A percentile compares a stretch with the other conserved stretches of the same genome.
phyloP scores from a whole-genome alignment of 345 rosid species.

The Gossypium ekmanianum region DNA sequence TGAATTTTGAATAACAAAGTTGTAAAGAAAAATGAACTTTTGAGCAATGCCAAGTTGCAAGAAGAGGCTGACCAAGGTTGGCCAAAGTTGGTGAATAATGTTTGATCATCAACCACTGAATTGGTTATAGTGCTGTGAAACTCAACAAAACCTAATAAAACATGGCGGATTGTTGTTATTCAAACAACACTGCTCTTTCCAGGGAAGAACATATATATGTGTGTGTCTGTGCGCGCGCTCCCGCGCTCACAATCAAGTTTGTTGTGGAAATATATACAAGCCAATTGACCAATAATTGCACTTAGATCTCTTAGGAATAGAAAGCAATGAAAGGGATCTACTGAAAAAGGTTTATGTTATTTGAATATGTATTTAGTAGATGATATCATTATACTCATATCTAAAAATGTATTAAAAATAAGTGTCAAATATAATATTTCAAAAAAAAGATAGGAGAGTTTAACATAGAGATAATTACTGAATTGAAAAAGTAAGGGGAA shows the following conservation, averaged over 20 bases:
- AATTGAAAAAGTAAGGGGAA: too few species aligned
- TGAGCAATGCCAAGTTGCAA: neutral
- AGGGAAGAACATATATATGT: neutral
- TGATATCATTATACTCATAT: too few species aligned
- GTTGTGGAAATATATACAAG: too few species aligned
- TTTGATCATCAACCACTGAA: conserved; percentile 14
- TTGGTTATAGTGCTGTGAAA: neutral
- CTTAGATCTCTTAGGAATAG: neutral
- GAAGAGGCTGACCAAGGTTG: neutral
- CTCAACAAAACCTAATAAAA: neutral
- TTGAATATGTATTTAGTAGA: too few species aligned
- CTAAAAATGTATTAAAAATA: too few species aligned
- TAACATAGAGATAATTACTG: too few species aligned
- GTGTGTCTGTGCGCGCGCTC: too few species aligned
- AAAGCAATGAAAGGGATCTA: neutral
- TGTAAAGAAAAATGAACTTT: neutral
- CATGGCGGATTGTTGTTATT: neutral
- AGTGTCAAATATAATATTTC: too few species aligned
- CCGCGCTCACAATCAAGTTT: too few species aligned
- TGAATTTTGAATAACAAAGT: neutral
- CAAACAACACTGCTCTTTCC: neutral
- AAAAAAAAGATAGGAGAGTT: too few species aligned
- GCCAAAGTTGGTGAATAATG: neutral
- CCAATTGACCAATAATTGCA: neutral
- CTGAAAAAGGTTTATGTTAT: neutral